These are phyloP conservation scores for Chlorella vulgaris DNA, from an alignment of 139 green algal species.

Conservation along the genomic window DNA sequence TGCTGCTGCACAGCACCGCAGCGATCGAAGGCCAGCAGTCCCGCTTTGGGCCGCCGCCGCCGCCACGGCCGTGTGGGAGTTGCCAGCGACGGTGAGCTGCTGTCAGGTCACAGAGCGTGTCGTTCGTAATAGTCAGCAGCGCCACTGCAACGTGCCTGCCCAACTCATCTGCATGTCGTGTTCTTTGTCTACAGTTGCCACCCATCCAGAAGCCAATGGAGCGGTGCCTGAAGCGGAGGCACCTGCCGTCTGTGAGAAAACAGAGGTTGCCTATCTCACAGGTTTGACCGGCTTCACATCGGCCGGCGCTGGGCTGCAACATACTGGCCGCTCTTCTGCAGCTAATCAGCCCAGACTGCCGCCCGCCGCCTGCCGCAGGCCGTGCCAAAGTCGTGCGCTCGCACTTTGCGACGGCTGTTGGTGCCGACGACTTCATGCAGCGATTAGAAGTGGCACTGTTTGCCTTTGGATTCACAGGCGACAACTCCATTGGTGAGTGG, in stretches of 20 bases:
- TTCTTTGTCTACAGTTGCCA: not conserved
- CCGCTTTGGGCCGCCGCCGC: no score
- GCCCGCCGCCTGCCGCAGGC: not conserved
- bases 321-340: no score
- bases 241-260: not conserved
- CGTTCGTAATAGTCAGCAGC: not conserved
- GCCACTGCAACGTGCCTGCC: not conserved
- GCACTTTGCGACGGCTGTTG: slow-evolving; percentile 1
- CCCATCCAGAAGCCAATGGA: not conserved
- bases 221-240: not conserved
- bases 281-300: not conserved
- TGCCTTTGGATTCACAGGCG: slow-evolving; percentile 74
- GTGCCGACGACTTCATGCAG: slow-evolving; percentile 81
- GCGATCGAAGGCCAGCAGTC: no score
- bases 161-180: not conserved
- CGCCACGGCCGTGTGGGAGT: no score
- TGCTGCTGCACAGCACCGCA: no score
- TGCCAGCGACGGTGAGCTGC: no score
- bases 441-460: slow-evolving; percentile 75
- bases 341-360: no score
- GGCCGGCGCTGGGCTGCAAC: not conserved
- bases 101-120: no score
- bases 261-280: not conserved
- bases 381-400: not conserved
- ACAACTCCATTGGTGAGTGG: slow-evolving; percentile 78